Evolutionary conservation across 2,329 filamentous ascomycete species (phyloP).

Genomic region (Pochonia chlamydosporia): DNA sequence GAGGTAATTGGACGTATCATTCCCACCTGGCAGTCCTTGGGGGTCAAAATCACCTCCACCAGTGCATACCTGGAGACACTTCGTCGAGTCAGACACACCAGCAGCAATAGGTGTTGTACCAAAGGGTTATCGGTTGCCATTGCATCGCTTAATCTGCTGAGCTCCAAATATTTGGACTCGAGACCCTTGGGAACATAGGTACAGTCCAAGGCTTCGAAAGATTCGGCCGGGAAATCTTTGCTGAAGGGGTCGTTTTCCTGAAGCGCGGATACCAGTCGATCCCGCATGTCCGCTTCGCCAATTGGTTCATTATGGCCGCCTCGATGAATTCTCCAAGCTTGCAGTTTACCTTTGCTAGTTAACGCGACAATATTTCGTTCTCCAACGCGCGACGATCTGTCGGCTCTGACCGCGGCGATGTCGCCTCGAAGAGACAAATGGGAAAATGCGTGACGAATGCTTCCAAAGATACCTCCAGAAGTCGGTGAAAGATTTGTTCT

Average conservation of each 20-base stretch:
- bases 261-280: constrained; percentile 57
- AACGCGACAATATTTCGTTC: constrained; percentile 80
- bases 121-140: constrained; percentile 44
- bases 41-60: constrained; percentile 62
- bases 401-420: constrained; percentile 73
- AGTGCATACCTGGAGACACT: constrained; percentile 62
- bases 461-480: constrained; percentile 68
- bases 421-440: constrained; percentile 67
- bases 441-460: constrained; percentile 70
- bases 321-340: constrained; percentile 85
- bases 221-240: constrained; percentile 45
- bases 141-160: constrained; percentile 45
- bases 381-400: constrained; percentile 64
- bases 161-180: constrained; percentile 42
- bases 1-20: constrained; percentile 64
- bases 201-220: constrained; percentile 75
- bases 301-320: constrained; percentile 75
- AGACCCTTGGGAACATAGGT: constrained; percentile 56
- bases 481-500: constrained; percentile 52
- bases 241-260: constrained; percentile 45
- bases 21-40: constrained; percentile 48
- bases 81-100: constrained; percentile 51
- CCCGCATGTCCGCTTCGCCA: constrained; percentile 64
- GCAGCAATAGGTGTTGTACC: constrained; percentile 53
- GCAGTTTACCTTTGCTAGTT: constrained; percentile 70